Evolutionary conservation across 2,329 filamentous ascomycete genomes (phyloP).

Genomic region (Cladosporium oxysporum): DNA sequence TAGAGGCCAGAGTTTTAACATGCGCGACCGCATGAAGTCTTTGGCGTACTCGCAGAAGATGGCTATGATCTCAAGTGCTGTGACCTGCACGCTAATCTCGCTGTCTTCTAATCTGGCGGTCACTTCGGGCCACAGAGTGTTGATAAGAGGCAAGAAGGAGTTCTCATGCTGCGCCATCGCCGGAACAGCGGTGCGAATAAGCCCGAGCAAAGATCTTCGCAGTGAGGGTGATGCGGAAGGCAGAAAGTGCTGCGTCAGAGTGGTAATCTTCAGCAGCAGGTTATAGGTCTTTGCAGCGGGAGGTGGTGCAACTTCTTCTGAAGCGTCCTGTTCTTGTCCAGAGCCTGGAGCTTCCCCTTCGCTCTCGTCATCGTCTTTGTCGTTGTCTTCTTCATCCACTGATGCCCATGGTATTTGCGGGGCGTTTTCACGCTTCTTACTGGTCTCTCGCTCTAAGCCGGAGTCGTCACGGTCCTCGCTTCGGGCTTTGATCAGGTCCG

Average conservation of each 20-base stretch:
- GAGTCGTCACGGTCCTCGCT: slow-evolving; percentile 7
- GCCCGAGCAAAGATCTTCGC: slow-evolving; percentile 73
- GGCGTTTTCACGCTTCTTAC: slow-evolving; percentile 37
- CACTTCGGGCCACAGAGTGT: slow-evolving; percentile 86
- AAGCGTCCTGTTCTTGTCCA: slow-evolving; percentile 27
- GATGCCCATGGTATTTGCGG: slow-evolving; percentile 34
- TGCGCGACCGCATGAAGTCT: slow-evolving; percentile 75
- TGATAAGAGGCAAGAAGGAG: slow-evolving; percentile 83
- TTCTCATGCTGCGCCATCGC: slow-evolving; percentile 76
- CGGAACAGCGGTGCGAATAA: slow-evolving; percentile 72
- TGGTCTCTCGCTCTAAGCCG: slow-evolving; percentile 21
- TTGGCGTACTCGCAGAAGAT: slow-evolving; percentile 72
- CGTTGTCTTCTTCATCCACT: slow-evolving; percentile 27
- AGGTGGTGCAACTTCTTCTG: slow-evolving; percentile 47
- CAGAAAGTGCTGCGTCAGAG: slow-evolving; percentile 85
- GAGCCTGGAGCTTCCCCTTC: slow-evolving; percentile 27
- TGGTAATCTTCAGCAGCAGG: slow-evolving; percentile 79
- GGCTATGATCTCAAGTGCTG: slow-evolving; percentile 68
- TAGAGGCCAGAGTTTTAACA: slow-evolving; percentile 69
- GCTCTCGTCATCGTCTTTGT: slow-evolving; percentile 36
- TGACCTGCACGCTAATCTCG: slow-evolving; percentile 68
- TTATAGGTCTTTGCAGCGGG: slow-evolving; percentile 73
- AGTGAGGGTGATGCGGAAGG: slow-evolving; percentile 80
- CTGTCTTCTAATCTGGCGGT: slow-evolving; percentile 65
- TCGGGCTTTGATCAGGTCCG: slow-evolving; percentile 29